Percentiles rank a stretch among this genome's conserved stretches.
Conservation (phyloP, 345 rosid genomes). For the Lenwebbia sp. region DNA sequence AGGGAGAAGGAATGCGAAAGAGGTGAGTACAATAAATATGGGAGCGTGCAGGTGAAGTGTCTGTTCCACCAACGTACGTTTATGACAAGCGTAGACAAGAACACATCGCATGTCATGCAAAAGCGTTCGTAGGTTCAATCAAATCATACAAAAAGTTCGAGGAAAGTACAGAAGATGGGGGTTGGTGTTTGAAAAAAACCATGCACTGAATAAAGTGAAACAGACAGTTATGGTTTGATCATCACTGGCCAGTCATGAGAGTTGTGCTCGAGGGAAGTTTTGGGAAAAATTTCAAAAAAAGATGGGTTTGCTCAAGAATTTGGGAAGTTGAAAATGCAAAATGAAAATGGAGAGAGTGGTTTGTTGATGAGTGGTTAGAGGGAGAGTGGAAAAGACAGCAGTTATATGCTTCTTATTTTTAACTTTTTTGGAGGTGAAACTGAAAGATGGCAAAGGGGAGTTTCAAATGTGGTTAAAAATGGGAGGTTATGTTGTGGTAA, state of each 20-base stretch:
- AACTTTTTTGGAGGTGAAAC: constrained; percentile 1
- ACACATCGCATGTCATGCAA: background rate
- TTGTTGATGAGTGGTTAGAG: constrained; percentile 17
- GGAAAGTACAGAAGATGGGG: background rate
- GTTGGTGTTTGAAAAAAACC: background rate
- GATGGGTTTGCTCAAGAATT: background rate
- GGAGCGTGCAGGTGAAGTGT: constrained; percentile 27
- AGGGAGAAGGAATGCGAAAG: constrained; percentile 34
- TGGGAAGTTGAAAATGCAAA: background rate
- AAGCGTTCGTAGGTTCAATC: background rate
- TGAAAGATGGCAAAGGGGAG: background rate
- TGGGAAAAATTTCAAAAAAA: background rate
- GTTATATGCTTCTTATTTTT: background rate
- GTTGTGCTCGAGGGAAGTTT: constrained; percentile 1
- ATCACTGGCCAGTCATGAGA: constrained; percentile 7
- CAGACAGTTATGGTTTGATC: background rate
- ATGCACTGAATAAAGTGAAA: background rate
- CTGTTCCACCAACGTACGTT: background rate
- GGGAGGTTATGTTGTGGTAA: background rate
- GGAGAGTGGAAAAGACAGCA: constrained; percentile 4
- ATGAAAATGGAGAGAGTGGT: constrained; percentile 1
- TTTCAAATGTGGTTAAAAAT: background rate
- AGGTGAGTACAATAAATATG: constrained; percentile 44
- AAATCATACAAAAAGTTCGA: background rate
- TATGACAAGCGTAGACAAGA: background rate